Percentiles rank a stretch among this genome's conserved stretches.
phyloP scores from a whole-genome alignment of 495 filamentous ascomycete genomes.

The Penicillium coffeae region DNA sequence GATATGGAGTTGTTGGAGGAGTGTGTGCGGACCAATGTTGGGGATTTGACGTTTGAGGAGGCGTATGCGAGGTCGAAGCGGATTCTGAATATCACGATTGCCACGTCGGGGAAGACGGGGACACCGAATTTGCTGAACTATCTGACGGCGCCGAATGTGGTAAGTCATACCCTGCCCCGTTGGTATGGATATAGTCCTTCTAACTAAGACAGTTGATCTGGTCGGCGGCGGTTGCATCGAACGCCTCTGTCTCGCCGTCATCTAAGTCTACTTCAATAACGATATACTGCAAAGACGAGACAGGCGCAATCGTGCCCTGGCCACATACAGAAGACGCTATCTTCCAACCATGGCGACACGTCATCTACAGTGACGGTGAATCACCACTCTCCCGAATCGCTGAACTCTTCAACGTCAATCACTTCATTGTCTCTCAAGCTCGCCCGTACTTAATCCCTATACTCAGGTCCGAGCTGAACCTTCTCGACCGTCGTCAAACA shows the following conservation, averaged over 20 bases:
- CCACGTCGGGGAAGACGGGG: constrained; percentile 66
- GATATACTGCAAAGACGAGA: constrained; percentile 78
- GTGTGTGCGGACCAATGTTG: constrained; percentile 80
- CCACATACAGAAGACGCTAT: constrained; percentile 59
- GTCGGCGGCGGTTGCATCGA: constrained; percentile 91
- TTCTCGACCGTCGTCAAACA: constrained; percentile 60
- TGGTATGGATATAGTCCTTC: background rate
- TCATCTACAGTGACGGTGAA: constrained; percentile 68
- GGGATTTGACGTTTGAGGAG: constrained; percentile 90
- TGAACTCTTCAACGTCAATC: constrained; percentile 95
- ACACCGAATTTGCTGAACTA: constrained; percentile 88
- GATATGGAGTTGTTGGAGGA: constrained; percentile 80
- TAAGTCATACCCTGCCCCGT: constrained; percentile 42
- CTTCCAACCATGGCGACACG: constrained; percentile 66
- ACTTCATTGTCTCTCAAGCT: constrained; percentile 95
- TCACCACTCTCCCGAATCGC: constrained; percentile 79
- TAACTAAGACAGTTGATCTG: constrained; percentile 62
- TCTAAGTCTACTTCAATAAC: constrained; percentile 62
- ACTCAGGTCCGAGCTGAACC: constrained; percentile 73
- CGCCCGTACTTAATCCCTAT: constrained; percentile 94
- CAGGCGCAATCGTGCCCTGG: constrained; percentile 79
- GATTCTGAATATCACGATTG: constrained; percentile 89
- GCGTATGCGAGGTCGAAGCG: constrained; percentile 82
- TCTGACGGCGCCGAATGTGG: constrained; percentile 89
- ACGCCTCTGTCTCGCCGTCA: constrained; percentile 58